These are phyloP conservation scores for Vitis hybrid DNA, from an alignment of 177 flowering plant species.

Conservation along the genomic window DNA sequence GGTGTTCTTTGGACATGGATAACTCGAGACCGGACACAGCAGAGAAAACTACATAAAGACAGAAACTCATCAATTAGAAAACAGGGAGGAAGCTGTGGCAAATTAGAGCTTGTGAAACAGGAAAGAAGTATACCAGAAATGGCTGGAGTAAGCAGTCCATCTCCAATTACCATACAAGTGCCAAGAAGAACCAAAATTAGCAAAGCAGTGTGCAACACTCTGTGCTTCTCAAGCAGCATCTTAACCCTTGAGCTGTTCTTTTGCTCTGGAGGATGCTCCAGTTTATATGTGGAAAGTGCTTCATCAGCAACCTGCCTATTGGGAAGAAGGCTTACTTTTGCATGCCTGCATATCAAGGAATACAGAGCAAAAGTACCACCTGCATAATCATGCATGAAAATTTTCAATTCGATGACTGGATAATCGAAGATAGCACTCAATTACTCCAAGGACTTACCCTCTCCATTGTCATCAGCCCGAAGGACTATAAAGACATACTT, in stretches of 20 bases:
- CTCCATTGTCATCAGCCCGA: constrained; percentile 93
- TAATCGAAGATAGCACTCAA: background rate
- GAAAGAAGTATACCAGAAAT: constrained; percentile 59
- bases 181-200: constrained; percentile 80
- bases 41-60: constrained; percentile 52
- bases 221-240: constrained; percentile 70
- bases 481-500: constrained; percentile 91
- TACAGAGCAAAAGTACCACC: constrained; percentile 91
- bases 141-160: constrained; percentile 87
- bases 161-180: constrained; percentile 93
- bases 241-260: constrained; percentile 47
- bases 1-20: constrained; percentile 67
- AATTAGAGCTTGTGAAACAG: background rate
- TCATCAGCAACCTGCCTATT: constrained; percentile 78
- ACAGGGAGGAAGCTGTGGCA: background rate
- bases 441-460: constrained; percentile 49
- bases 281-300: constrained; percentile 67
- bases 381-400: constrained; percentile 25
- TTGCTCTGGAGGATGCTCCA: constrained; percentile 58
- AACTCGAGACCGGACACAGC: constrained; percentile 80
- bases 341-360: constrained; percentile 81
- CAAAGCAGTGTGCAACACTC: constrained; percentile 68
- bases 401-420: constrained; percentile 3
- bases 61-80: constrained; percentile 2
- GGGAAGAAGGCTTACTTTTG: constrained; percentile 75